phyloP scores from a whole-genome alignment of 2,329 filamentous ascomycete species.

The Penicillium sp. region DNA sequence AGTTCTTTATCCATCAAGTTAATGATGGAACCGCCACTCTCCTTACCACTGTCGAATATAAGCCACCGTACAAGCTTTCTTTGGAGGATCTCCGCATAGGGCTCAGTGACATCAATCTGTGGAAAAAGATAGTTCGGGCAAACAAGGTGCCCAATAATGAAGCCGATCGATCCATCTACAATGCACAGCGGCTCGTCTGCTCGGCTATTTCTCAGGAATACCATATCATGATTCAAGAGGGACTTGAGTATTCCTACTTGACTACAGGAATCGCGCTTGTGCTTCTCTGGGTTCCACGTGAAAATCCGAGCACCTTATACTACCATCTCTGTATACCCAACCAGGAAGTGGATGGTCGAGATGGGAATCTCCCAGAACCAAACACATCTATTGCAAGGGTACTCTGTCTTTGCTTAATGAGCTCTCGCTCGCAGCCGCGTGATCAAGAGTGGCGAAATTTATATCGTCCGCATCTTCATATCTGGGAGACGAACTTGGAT shows the following conservation, averaged over 20 bases:
- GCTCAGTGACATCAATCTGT: neutral
- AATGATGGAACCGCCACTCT: neutral
- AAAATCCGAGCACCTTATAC: neutral
- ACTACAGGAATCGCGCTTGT: neutral
- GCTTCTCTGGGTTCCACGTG: neutral
- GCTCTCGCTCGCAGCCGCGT: neutral
- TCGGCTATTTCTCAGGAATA: neutral
- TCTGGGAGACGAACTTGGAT: conserved; percentile 1
- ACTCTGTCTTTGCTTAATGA: conserved; percentile 2
- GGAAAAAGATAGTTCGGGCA: neutral
- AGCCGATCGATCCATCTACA: neutral
- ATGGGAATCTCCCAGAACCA: neutral
- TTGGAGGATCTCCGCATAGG: neutral
- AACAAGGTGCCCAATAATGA: neutral
- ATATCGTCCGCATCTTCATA: neutral
- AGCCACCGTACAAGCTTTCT: neutral
- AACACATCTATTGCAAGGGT: neutral
- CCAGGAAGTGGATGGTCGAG: neutral
- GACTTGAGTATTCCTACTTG: neutral
- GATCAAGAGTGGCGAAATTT: neutral
- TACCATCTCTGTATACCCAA: neutral
- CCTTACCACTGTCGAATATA: neutral
- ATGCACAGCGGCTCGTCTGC: neutral
- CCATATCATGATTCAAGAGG: neutral
- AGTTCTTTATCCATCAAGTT: neutral